Base-by-base conservation (phyloP, 139 green algal genomes). In the Raphidocelis subcapitata region DNA sequence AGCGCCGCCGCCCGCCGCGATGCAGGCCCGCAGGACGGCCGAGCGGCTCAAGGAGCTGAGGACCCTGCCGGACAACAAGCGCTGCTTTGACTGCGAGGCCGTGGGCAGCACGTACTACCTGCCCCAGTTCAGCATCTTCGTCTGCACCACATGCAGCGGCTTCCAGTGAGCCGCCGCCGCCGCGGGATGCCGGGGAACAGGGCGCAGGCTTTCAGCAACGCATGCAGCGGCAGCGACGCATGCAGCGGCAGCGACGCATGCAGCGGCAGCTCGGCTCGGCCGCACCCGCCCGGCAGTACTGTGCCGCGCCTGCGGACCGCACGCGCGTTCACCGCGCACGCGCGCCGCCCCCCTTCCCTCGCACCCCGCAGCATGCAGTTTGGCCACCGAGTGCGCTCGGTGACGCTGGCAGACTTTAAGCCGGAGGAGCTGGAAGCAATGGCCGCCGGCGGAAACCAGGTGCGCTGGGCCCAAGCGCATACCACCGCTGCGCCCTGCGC, bases 61-160 rank as follows among this genome's bases (percentile, higher is more conserved):
- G 1, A 74, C 55, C 26, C 35, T 62, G 33, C 73, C 74, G 5
- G 74, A 82, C 2, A 89, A 92, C 56, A 84, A 76, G 60, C 66
- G 83, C 5, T 93, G 88, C 55, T 75, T 84, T 29, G 73, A 90
- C 23, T 93, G 88, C 51, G 73, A 75, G 65, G 32, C 51, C 2
- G 35, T 78, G 72, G 90, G 86, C 3, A 89, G 88, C 8, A 87
- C 92, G 18, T 97, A 96, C 76, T 89, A 91, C 18, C 87, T 96
- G 14, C 77, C 69, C 0, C 69, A 76, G 32, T 89, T 94, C 59
- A 73, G 62, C 20, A 88, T 88, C 3, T 96, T 96, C 41, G 92
- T 95, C 0, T 96, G 91, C 71, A 93, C 81, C 21, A 68, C 81
- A 10, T 96, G 91, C 80, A 86, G 76, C 32, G 91, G 90, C 16